These are phyloP conservation scores for Naganishia liquefaciens DNA, from an alignment of 1,284 basidiomycete genomes.

Conservation along the genomic window DNA sequence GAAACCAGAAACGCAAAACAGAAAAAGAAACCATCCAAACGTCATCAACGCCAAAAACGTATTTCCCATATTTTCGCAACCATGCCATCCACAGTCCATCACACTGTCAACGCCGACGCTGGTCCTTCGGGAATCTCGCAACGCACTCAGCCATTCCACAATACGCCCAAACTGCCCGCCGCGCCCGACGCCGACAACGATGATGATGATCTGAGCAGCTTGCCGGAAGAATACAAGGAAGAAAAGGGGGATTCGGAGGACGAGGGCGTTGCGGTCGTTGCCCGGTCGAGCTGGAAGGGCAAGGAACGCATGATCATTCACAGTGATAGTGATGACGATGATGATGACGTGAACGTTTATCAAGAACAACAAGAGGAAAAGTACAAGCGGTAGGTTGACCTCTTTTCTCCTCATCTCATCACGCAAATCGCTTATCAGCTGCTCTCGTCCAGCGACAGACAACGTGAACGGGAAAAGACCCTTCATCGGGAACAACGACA, in stretches of 20 bases:
- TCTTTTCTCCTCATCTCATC: background rate
- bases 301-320: conserved; percentile 14
- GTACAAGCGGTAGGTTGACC: conserved; percentile 18
- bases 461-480: conserved; percentile 20
- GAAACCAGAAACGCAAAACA: background rate
- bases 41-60: background rate
- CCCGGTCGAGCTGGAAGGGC: conserved; percentile 15
- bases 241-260: conserved; percentile 26
- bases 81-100: background rate
- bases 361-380: conserved; percentile 15
- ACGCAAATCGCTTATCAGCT: background rate
- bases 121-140: conserved; percentile 20
- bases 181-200: conserved; percentile 20
- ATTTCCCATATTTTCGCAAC: background rate
- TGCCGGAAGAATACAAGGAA: conserved; percentile 34
- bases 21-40: background rate
- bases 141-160: background rate
- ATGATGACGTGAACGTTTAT: conserved; percentile 12
- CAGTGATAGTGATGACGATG: conserved; percentile 12
- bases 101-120: conserved; percentile 13
- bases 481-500: conserved; percentile 21
- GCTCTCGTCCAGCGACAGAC: conserved; percentile 5
- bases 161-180: background rate
- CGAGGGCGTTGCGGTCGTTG: conserved; percentile 5
- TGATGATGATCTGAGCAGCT: conserved; percentile 29